Percentiles rank a stretch among this genome's conserved stretches.
These are phyloP conservation scores for Cymodocea nodosa DNA, from an alignment of 116 monocot species.

Conservation along the genomic window DNA sequence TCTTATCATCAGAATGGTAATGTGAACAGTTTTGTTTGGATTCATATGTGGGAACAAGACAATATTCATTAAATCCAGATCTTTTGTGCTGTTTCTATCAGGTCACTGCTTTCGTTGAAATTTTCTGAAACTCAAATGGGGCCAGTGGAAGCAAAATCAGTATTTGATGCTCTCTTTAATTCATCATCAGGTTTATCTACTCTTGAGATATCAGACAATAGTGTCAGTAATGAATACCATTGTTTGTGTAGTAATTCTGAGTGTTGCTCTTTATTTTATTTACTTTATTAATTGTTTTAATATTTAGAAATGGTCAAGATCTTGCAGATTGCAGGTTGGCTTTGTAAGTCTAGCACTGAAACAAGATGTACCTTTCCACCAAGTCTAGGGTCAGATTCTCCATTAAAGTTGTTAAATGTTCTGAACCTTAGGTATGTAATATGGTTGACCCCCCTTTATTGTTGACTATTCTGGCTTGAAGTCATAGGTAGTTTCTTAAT, in stretches of 20 bases:
- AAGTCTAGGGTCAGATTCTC: constrained; percentile 9
- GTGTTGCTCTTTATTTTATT: not conserved
- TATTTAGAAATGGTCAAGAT: not conserved
- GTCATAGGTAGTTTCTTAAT: constrained; percentile 2
- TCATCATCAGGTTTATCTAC: constrained; percentile 34
- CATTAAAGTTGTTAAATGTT: constrained; percentile 38
- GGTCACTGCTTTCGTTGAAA: constrained; percentile 37
- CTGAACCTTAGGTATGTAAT: constrained; percentile 70
- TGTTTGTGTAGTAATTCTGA: not conserved
- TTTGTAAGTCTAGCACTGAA: constrained; percentile 32
- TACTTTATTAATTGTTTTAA: not conserved
- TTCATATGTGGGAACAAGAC: no score
- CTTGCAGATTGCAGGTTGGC: constrained; percentile 70
- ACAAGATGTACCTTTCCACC: constrained; percentile 13
- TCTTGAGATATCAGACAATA: constrained; percentile 60
- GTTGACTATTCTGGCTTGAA: not conserved
- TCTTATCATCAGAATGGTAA: constrained; percentile 79
- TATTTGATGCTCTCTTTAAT: constrained; percentile 33
- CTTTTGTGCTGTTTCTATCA: constrained; percentile 9
- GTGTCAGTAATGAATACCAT: constrained; percentile 24
- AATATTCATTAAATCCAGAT: not conserved
- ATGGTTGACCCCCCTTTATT: not conserved
- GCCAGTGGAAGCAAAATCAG: constrained; percentile 25
- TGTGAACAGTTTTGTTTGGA: not conserved
- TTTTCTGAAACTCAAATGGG: constrained; percentile 38